Base-by-base conservation (phyloP, 2,329 filamentous ascomycete species). In the Venturia aucupariae region DNA sequence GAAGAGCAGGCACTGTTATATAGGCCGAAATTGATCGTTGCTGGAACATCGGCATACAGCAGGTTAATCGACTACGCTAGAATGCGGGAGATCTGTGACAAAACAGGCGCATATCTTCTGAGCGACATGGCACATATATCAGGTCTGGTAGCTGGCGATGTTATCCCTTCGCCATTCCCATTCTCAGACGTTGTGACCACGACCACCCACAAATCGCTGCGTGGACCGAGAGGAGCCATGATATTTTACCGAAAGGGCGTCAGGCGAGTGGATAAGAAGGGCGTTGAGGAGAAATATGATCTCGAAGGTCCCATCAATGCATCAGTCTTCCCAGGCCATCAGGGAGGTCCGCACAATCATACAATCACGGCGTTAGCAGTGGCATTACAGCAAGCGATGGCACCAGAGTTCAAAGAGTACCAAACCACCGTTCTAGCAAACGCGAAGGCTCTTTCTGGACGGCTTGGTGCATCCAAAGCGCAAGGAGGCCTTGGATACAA, bases 191-290 rank as follows among this genome's bases (percentile, higher is more conserved):
- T 99, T 65, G 94, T 99, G 71, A 99, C 94, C 68, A 99, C 94
- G 68, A 99, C 94, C 67, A 99, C 94, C 59, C 94, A 99, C 87
- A 99, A 99, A 85, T 97, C 92, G 64, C 89, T 99, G 71, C 92
- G 94, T 79, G 94, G 94, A 66, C 94, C 94, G 66, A 91, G 94
- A 76, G 94, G 94, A 74, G 94, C 94, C 75, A 99, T 99, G 94
- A 99, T 99, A 81, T 99, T 99, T 86, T 99, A 92, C 87, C 90
- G 94, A 79, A 97, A 96, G 83, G 94, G 94, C 68, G 88, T 97
- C 67, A 90, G 93, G 73, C 91, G 89, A 73, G 89, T 89, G 64
- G 90, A 97, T 75, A 81, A 89, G 78, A 97, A 97, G 85, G 87
- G 89, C 67, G 92, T 92, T 73, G 93, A 96, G 80, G 85, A 93